Conservation (phyloP, 2,329 filamentous ascomycete genomes). For the Trichoderma sp. region DNA sequence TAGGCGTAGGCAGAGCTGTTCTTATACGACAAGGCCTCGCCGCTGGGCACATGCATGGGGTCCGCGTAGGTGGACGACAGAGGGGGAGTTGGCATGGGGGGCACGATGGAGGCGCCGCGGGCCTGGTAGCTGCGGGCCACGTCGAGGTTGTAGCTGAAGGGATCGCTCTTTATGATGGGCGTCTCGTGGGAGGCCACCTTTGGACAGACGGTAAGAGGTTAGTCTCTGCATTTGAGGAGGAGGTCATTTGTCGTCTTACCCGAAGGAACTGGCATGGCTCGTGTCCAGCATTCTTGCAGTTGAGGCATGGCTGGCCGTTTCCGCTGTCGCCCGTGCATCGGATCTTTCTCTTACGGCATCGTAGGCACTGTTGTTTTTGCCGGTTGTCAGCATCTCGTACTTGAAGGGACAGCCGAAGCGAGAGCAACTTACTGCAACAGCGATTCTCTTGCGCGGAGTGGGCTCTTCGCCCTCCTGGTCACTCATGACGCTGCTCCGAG, state of each 20-base stretch:
- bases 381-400: not conserved
- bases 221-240: not conserved
- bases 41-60: slow-evolving; percentile 29
- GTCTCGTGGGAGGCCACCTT: slow-evolving; percentile 43
- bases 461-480: slow-evolving; percentile 41
- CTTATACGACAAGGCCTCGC: slow-evolving; percentile 34
- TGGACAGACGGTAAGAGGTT: slow-evolving; percentile 10
- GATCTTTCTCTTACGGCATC: slow-evolving; percentile 93
- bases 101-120: slow-evolving; percentile 31
- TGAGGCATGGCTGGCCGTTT: slow-evolving; percentile 76
- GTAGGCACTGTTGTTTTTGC: slow-evolving; percentile 66
- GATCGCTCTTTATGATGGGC: slow-evolving; percentile 33
- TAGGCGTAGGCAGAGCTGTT: slow-evolving; percentile 34
- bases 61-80: slow-evolving; percentile 31
- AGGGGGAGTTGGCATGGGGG: slow-evolving; percentile 25
- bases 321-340: slow-evolving; percentile 86
- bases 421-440: slow-evolving; percentile 57
- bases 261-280: slow-evolving; percentile 79
- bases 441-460: slow-evolving; percentile 60
- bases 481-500: slow-evolving; percentile 28
- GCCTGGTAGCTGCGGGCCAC: slow-evolving; percentile 41
- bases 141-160: slow-evolving; percentile 39
- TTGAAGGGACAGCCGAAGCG: not conserved
- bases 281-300: slow-evolving; percentile 75
- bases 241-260: slow-evolving; percentile 52